Evolutionary conservation across 2,329 filamentous ascomycete genomes (phyloP).

Genomic region (Aspergillus pseudonomiae): DNA sequence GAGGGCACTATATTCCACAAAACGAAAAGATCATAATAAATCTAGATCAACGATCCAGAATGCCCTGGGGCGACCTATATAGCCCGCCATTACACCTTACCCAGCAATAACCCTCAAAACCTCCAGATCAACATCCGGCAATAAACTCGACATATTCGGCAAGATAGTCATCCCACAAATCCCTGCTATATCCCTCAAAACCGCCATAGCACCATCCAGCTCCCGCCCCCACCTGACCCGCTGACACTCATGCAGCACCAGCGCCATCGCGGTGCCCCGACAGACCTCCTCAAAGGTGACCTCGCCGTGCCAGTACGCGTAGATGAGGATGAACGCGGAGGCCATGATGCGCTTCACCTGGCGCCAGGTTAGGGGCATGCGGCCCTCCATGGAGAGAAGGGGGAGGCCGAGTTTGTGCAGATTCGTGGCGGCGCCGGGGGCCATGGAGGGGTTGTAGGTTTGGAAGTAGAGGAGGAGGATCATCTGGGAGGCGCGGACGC

Average conservation of each 20-base stretch:
- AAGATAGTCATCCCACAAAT: constrained; percentile 1
- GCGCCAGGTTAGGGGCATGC: neutral
- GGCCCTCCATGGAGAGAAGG: neutral
- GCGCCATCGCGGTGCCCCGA: neutral
- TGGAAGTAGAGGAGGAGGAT: constrained; percentile 6
- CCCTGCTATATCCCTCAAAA: neutral
- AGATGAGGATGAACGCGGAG: neutral
- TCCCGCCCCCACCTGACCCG: neutral
- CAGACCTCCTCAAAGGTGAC: constrained; percentile 3
- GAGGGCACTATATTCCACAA: too few relatives aligned
- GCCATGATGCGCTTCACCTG: constrained; percentile 1
- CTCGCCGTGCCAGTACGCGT: constrained; percentile 3
- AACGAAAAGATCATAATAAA: too few relatives aligned
- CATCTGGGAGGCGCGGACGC: constrained; percentile 5
- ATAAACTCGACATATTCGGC: neutral
- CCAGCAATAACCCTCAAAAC: neutral
- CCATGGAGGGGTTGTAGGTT: neutral
- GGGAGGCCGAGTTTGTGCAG: neutral
- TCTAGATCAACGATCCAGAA: too few relatives aligned
- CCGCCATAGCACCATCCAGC: neutral
- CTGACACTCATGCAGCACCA: constrained; percentile 2
- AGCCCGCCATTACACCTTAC: too few relatives aligned
- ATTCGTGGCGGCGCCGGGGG: neutral
- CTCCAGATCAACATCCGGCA: neutral
- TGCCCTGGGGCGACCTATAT: too few relatives aligned